phyloP scores from a whole-genome alignment of 192 early-diverging fungal genomes.

The Coemansia furcata region DNA sequence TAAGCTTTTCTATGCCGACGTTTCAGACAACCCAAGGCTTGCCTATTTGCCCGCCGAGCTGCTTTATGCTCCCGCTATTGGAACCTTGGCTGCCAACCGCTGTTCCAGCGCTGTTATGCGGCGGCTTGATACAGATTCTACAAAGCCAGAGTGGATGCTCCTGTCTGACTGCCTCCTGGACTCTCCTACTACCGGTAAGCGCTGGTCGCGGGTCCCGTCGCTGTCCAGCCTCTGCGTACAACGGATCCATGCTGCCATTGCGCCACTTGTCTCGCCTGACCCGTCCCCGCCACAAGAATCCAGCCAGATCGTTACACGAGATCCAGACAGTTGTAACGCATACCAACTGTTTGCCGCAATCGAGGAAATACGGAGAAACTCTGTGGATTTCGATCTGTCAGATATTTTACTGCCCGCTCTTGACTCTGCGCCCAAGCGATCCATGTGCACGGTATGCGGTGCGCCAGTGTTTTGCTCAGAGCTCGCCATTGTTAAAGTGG shows the following conservation, averaged over 20 bases:
- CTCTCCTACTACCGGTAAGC: not conserved
- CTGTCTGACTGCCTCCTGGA: not conserved
- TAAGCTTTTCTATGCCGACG: slow-evolving; percentile 43
- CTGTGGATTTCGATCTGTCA: slow-evolving; percentile 20
- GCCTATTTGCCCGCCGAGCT: slow-evolving; percentile 29
- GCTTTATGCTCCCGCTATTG: slow-evolving; percentile 19
- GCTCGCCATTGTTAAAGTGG: slow-evolving; percentile 17
- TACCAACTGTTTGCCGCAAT: slow-evolving; percentile 10
- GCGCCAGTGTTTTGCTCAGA: slow-evolving; percentile 15
- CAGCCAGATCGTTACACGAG: not conserved
- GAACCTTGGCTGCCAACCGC: slow-evolving; percentile 32
- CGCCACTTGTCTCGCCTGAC: not conserved
- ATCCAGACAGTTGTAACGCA: not conserved
- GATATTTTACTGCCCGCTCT: slow-evolving; percentile 8
- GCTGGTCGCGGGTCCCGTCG: slow-evolving; percentile 11
- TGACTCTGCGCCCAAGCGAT: not conserved
- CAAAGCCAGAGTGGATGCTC: not conserved
- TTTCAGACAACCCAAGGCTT: slow-evolving; percentile 31
- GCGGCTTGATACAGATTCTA: not conserved
- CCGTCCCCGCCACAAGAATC: not conserved
- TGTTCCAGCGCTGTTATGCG: slow-evolving; percentile 9
- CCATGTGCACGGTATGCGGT: slow-evolving; percentile 28
- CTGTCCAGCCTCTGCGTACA: slow-evolving; percentile 20
- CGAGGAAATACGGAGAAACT: slow-evolving; percentile 20
- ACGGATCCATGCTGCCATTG: slow-evolving; percentile 4